Evolutionary conservation across 148 eudicot genomes (phyloP).

Genomic region (Gaultheria prostrata): DNA sequence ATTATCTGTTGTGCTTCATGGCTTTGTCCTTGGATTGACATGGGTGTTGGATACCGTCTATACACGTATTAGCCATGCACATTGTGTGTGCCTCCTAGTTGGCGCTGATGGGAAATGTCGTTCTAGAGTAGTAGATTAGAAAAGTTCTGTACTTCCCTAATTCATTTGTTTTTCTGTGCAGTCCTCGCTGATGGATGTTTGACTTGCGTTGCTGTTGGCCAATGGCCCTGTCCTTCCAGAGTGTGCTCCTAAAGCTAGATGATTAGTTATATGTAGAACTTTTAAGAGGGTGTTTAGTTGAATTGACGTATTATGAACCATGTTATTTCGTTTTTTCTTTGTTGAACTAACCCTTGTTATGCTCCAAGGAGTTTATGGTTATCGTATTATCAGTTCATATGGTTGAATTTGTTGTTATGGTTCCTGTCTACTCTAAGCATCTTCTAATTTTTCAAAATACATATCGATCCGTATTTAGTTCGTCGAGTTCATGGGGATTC

Average conservation of each 20-base stretch:
- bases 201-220: neutral
- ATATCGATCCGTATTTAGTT: neutral
- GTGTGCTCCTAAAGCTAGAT: neutral
- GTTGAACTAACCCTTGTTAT: constrained; percentile 1
- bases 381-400: neutral
- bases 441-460: neutral
- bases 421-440: neutral
- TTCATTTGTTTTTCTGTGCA: constrained; percentile 16
- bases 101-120: neutral
- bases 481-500: neutral
- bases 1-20: neutral
- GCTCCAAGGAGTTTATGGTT: neutral
- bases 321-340: neutral
- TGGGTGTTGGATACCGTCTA: neutral
- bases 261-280: neutral
- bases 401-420: neutral
- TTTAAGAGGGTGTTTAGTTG: neutral
- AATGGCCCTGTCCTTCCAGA: neutral
- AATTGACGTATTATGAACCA: neutral
- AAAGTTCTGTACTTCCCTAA: neutral
- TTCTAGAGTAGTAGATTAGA: neutral
- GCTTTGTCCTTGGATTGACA: neutral
- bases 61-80: neutral
- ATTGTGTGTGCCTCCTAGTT: neutral
- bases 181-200: constrained; percentile 28